These are phyloP conservation scores for Eleusine indica DNA, from an alignment of 176 grass and related monocot genomes.

Conservation along the genomic window DNA sequence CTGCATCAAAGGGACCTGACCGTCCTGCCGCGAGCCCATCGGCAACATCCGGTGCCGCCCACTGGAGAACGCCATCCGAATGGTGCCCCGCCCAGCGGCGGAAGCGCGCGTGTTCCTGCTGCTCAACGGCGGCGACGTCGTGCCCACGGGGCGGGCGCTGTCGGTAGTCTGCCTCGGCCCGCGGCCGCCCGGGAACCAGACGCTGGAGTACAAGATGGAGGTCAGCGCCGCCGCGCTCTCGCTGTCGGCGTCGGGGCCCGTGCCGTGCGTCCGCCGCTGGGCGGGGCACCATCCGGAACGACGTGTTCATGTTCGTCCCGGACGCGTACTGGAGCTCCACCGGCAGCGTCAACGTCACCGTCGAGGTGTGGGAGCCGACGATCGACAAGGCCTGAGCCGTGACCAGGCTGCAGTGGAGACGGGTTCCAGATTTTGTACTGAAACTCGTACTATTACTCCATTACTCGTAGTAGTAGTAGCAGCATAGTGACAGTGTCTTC, in stretches of 20 bases:
- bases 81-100: no score
- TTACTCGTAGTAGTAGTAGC: no score
- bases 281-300: background rate
- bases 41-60: background rate
- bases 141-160: no score
- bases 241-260: background rate
- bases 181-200: no score
- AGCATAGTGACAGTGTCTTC: no score
- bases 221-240: background rate
- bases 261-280: background rate
- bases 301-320: constrained; percentile 7
- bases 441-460: no score
- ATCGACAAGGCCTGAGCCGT: background rate
- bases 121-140: background rate
- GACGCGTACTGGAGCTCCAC: background rate
- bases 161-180: no score
- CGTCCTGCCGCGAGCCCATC: background rate
- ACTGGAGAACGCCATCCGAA: background rate
- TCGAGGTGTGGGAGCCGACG: background rate
- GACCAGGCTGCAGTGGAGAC: no score
- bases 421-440: no score
- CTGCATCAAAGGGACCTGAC: background rate
- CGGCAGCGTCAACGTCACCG: background rate
- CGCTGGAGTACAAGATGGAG: background rate
- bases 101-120: background rate